Evolutionary conservation across 257 asterid genomes (phyloP).

Genomic region (Nemophila menziesii): DNA sequence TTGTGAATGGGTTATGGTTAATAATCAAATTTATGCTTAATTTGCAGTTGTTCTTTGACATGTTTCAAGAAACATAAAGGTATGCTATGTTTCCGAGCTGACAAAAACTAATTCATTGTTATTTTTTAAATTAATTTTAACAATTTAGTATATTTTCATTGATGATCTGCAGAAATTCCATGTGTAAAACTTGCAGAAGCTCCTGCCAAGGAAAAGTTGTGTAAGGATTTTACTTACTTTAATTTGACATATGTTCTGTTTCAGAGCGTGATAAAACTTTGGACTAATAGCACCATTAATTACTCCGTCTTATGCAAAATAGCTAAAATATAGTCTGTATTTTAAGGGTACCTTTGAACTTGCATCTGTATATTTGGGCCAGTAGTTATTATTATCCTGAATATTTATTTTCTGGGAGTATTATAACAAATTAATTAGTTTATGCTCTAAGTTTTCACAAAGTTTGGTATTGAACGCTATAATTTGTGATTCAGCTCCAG

Average conservation of each 20-base stretch:
- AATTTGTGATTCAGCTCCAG: slow-evolving; percentile 11
- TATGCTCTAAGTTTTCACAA: background rate
- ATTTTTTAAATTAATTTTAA: background rate
- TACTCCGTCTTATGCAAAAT: no score
- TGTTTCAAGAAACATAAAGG: slow-evolving; percentile 94
- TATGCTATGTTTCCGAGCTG: slow-evolving; percentile 1
- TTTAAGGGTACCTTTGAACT: no score
- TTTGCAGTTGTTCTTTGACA: slow-evolving; percentile 49
- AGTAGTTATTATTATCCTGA: background rate
- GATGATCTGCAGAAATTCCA: slow-evolving; percentile 43
- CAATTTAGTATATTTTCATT: slow-evolving; percentile 1
- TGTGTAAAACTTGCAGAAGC: slow-evolving; percentile 38
- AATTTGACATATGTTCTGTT: no score
- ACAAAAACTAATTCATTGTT: background rate
- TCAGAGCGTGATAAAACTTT: no score
- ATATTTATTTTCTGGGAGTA: slow-evolving; percentile 16
- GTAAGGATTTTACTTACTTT: background rate
- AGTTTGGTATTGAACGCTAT: background rate
- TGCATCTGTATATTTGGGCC: no score
- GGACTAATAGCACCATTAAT: no score
- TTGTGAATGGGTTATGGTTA: background rate
- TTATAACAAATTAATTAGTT: background rate
- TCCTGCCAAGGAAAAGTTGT: slow-evolving; percentile 11
- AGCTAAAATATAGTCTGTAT: no score
- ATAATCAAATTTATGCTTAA: slow-evolving; percentile 1